Base-by-base conservation (phyloP, 148 eudicot genomes). In the Vaccinium darrowii region DNA sequence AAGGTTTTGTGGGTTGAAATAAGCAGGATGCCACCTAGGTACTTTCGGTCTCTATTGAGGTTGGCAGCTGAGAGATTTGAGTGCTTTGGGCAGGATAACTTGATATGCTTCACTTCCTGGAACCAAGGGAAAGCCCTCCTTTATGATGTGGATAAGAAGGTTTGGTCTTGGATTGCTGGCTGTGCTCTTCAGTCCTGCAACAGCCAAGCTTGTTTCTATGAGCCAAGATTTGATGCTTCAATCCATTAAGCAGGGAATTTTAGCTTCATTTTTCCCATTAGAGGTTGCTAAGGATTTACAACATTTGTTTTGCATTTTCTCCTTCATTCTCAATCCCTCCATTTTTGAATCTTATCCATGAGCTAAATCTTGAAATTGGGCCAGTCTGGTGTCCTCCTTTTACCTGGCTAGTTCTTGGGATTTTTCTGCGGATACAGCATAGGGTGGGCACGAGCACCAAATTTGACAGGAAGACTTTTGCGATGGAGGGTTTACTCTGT, bases 91-190 rank as follows among this genome's bases (percentile, higher is more conserved):
- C 97, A 94, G 75, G 97, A 94, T 89, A 96, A 93, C 88, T 82
- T 97, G 84, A 97, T 97, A 49, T 95, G 98, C 80, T 97, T 95
- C 88, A 95, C 99, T 39, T 97, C 99, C 87, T 97, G 99, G 99
- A 94, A 94, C 85, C 98, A 95, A 91, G 98, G 99, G 30, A 97
- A 92, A 88, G 95, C 96, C 76, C 94, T 97, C 23, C 92, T 97
- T 33, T 97, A 94, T 86, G 99, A 97, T 65, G 98, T 97, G 77
- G 99, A 97, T 87, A 97, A 93, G 81, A 97, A 95, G 84, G 88
- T 86, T 39, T 97, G 99, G 99, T 95, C 99, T 87, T 97, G 99
- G 99, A 95, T 97, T 83, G 93, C 94, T 76, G 99, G 99, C 27
- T 95, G 99, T 83, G 97, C 98, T 86, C 93, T 93, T 78, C 98